Percentiles rank a stretch among this genome's conserved stretches.
phyloP scores from a whole-genome alignment of 108 stramenopile species.

The Skeletonema menzelii region DNA sequence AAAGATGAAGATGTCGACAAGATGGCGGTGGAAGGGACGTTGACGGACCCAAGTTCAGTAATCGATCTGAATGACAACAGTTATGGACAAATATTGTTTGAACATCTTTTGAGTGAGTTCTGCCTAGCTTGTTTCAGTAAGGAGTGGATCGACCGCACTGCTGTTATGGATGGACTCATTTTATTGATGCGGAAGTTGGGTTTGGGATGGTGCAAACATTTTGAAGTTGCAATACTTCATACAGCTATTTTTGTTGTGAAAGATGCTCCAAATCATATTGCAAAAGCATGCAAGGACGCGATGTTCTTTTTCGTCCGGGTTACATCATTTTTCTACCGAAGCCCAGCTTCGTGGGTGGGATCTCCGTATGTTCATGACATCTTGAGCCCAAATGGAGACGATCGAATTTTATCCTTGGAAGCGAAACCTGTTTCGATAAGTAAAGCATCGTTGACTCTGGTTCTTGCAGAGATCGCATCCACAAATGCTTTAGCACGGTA shows the following conservation, averaged over 20 bases:
- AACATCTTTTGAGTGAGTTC: slow-evolving; percentile 57
- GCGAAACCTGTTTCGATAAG: slow-evolving; percentile 28
- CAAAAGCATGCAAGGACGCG: slow-evolving; percentile 50
- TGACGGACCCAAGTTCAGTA: background rate
- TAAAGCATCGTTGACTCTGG: slow-evolving; percentile 51
- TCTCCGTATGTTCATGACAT: slow-evolving; percentile 37
- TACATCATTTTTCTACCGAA: slow-evolving; percentile 51
- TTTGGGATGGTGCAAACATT: slow-evolving; percentile 52
- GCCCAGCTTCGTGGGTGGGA: slow-evolving; percentile 24
- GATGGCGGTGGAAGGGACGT: slow-evolving; percentile 9
- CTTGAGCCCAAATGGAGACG: slow-evolving; percentile 10
- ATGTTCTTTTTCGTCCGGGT: slow-evolving; percentile 62
- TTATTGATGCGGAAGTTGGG: slow-evolving; percentile 54
- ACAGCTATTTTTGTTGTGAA: slow-evolving; percentile 73
- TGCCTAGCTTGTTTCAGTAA: slow-evolving; percentile 47
- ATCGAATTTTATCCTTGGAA: background rate
- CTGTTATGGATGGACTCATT: slow-evolving; percentile 46
- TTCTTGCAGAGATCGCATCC: slow-evolving; percentile 67
- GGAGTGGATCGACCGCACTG: slow-evolving; percentile 56
- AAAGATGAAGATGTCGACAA: background rate
- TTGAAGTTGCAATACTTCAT: slow-evolving; percentile 73
- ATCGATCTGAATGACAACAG: background rate
- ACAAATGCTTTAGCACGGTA: slow-evolving; percentile 71
- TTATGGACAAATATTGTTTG: slow-evolving; percentile 27
- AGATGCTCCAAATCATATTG: slow-evolving; percentile 67